A percentile compares a stretch with the other conserved stretches of the same genome.
These are phyloP conservation scores for Buxus sempervirens DNA, from an alignment of 164 flowering plant genomes.

Conservation along the genomic window DNA sequence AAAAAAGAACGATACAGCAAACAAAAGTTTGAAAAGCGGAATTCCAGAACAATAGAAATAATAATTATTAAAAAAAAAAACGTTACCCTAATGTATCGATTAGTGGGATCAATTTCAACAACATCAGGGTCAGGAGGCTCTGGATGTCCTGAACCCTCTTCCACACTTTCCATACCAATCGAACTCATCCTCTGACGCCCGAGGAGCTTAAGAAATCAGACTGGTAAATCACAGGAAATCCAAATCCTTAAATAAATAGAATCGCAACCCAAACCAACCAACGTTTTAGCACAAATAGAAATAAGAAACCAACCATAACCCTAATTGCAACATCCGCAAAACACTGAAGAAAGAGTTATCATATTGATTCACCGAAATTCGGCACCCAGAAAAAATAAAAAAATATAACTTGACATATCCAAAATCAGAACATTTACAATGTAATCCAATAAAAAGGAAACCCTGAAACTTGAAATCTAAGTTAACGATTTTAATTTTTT, in stretches of 20 bases:
- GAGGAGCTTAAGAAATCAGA: slow-evolving; percentile 5
- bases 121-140: slow-evolving; percentile 41
- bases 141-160: slow-evolving; percentile 17
- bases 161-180: slow-evolving; percentile 15
- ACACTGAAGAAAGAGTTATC: background rate
- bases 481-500: no score
- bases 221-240: background rate
- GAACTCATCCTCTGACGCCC: slow-evolving; percentile 18
- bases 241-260: background rate
- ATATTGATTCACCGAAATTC: background rate
- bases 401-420: background rate
- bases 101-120: slow-evolving; percentile 44
- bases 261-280: background rate
- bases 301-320: background rate
- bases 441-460: background rate
- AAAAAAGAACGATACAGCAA: background rate
- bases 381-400: no score
- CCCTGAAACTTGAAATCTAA: background rate
- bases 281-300: no score
- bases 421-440: background rate
- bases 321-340: background rate
- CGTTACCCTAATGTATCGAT: slow-evolving; percentile 53
- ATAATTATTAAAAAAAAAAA: background rate
- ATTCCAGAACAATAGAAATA: background rate
- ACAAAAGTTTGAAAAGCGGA: background rate